phyloP scores from a whole-genome alignment of 2,329 filamentous ascomycete genomes.

The Celoporthe dispersa region DNA sequence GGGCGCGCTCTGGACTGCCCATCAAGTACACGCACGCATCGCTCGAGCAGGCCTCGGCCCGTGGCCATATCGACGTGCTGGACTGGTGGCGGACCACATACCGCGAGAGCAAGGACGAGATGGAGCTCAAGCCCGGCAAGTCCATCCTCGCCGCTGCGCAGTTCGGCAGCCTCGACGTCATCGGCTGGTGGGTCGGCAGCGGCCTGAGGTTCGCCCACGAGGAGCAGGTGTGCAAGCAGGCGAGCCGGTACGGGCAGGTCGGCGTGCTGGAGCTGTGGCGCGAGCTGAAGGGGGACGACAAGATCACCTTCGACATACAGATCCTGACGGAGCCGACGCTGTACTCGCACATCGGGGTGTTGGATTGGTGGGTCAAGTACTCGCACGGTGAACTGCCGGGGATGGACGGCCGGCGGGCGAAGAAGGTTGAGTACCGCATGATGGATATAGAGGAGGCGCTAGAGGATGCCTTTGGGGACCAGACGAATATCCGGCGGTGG shows the following conservation, averaged over 20 bases:
- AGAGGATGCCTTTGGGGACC: conserved; percentile 78
- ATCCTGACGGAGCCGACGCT: conserved; percentile 81
- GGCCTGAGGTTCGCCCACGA: conserved; percentile 79
- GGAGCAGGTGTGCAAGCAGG: conserved; percentile 81
- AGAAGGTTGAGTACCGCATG: conserved; percentile 88
- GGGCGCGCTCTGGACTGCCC: conserved; percentile 73
- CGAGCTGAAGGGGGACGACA: conserved; percentile 66
- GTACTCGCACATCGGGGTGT: conserved; percentile 79
- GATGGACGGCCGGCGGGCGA: conserved; percentile 59
- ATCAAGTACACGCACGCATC: conserved; percentile 86
- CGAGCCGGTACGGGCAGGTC: conserved; percentile 83
- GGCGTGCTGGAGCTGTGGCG: conserved; percentile 85
- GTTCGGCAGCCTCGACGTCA: conserved; percentile 74
- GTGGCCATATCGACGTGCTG: conserved; percentile 82
- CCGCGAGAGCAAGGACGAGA: conserved; percentile 56
- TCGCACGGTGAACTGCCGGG: conserved; percentile 58
- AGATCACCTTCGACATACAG: conserved; percentile 42
- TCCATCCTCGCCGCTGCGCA: conserved; percentile 84
- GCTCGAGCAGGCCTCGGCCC: conserved; percentile 83
- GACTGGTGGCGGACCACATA: conserved; percentile 89
- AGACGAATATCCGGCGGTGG: conserved; percentile 78
- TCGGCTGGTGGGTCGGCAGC: conserved; percentile 87
- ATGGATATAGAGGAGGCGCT: conserved; percentile 95
- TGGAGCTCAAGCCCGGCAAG: conserved; percentile 78
- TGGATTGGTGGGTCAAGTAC: conserved; percentile 90